Percentiles rank a stretch among this genome's conserved stretches.
Evolutionary conservation across 2,329 filamentous ascomycete species (phyloP).

Genomic region (Exophiala bonariae): DNA sequence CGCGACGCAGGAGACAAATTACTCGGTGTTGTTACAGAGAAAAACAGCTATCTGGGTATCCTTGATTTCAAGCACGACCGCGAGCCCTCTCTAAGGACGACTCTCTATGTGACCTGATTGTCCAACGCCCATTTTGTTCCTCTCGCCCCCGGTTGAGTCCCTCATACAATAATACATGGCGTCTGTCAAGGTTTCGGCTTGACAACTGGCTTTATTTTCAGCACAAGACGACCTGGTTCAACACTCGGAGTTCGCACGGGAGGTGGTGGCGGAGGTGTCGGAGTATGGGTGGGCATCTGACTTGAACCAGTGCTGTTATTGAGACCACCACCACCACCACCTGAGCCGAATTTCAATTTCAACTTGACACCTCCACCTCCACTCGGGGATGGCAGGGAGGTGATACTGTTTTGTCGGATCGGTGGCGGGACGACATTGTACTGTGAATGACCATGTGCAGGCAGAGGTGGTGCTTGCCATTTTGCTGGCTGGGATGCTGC

Average conservation of each 20-base stretch:
- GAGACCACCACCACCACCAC: conserved; percentile 8
- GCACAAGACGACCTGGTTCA: conserved; percentile 35
- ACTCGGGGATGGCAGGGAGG: not conserved
- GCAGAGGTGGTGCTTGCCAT: not conserved
- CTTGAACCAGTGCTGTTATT: conserved; percentile 30
- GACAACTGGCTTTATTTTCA: conserved; percentile 45
- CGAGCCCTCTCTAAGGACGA: too few species aligned
- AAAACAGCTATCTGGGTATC: conserved; percentile 11
- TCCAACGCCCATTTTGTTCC: too few species aligned
- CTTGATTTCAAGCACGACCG: not conserved
- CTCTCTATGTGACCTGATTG: too few species aligned
- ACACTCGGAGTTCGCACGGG: conserved; percentile 34
- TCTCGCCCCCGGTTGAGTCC: too few species aligned
- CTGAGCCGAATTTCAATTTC: conserved; percentile 1
- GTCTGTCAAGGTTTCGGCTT: too few species aligned
- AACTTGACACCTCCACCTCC: not conserved
- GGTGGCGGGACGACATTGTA: conserved; percentile 3
- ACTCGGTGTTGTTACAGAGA: conserved; percentile 5
- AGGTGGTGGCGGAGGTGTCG: conserved; percentile 31
- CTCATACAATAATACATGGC: too few species aligned
- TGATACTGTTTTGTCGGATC: not conserved
- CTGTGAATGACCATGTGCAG: conserved; percentile 1
- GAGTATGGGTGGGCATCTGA: conserved; percentile 32
- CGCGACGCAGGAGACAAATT: conserved; percentile 26
- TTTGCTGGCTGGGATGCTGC: conserved; percentile 17